Conservation (phyloP, 306 rosid species). For the Lupinus albus region DNA sequence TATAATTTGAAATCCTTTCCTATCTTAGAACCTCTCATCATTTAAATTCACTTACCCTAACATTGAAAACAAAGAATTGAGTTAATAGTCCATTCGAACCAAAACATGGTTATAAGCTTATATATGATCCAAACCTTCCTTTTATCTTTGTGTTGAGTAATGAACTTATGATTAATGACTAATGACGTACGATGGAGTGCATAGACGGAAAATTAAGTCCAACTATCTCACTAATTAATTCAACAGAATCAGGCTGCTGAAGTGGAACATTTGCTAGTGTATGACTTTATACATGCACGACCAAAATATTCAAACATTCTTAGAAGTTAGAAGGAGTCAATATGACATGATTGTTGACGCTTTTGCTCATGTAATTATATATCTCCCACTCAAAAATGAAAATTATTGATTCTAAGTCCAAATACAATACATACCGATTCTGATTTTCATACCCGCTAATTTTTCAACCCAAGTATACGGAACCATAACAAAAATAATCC, state of each 20-base stretch:
- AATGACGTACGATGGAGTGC: too few relatives aligned
- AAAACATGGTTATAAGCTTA: too few relatives aligned
- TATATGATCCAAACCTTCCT: too few relatives aligned
- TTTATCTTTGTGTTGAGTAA: too few relatives aligned
- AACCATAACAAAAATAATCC: not conserved
- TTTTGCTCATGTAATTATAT: constrained; percentile 10
- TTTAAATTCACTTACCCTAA: too few relatives aligned
- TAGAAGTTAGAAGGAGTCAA: not conserved
- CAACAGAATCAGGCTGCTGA: not conserved
- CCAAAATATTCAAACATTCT: not conserved
- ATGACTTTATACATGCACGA: not conserved
- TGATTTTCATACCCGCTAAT: not conserved
- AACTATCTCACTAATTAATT: not conserved
- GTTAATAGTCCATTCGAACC: too few relatives aligned
- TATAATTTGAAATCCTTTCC: too few relatives aligned
- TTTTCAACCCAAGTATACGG: constrained; percentile 1
- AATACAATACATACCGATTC: constrained; percentile 9
- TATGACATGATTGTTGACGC: not conserved
- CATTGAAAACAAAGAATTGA: too few relatives aligned
- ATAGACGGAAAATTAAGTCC: not conserved
- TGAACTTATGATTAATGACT: too few relatives aligned
- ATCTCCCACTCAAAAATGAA: not conserved
- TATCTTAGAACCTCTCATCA: too few relatives aligned
- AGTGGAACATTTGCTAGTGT: not conserved
- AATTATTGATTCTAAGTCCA: constrained; percentile 10